Evolutionary conservation across 148 eudicot genomes (phyloP).

Genomic region (Spergularia bocconei): DNA sequence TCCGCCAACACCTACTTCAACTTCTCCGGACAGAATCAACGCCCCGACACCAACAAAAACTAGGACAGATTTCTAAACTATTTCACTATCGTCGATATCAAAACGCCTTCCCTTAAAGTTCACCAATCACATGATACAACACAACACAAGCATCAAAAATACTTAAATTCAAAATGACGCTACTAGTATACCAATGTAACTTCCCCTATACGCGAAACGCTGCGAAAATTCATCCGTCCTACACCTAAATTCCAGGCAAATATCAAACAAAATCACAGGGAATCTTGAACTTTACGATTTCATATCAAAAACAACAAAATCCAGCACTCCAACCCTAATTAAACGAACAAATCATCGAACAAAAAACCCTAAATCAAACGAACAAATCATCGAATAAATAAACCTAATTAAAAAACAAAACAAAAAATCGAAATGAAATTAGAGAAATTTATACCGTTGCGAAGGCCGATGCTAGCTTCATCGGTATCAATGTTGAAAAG

Average conservation of each 20-base stretch:
- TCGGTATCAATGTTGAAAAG: slow-evolving; percentile 45
- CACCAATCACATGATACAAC: no score
- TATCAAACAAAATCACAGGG: not conserved
- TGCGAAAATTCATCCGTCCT: not conserved
- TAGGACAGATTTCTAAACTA: not conserved
- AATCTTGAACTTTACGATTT: no score
- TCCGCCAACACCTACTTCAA: not conserved
- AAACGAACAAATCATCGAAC: not conserved
- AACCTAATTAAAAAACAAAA: not conserved
- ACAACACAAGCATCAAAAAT: no score
- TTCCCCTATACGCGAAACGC: not conserved
- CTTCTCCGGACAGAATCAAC: no score
- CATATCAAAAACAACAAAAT: no score
- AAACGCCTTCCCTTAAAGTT: not conserved
- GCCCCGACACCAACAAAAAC: not conserved
- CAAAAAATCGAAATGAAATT: not conserved
- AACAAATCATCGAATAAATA: not conserved
- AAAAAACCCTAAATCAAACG: not conserved
- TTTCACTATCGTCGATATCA: not conserved
- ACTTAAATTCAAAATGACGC: no score
- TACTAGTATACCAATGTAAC: not conserved
- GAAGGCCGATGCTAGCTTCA: slow-evolving; percentile 57
- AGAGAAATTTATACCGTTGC: slow-evolving; percentile 37
- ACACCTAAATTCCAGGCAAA: not conserved
- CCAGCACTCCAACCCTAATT: no score